phyloP scores from a whole-genome alignment of 2,329 filamentous ascomycete species.

The Colletotrichum gigasporum region DNA sequence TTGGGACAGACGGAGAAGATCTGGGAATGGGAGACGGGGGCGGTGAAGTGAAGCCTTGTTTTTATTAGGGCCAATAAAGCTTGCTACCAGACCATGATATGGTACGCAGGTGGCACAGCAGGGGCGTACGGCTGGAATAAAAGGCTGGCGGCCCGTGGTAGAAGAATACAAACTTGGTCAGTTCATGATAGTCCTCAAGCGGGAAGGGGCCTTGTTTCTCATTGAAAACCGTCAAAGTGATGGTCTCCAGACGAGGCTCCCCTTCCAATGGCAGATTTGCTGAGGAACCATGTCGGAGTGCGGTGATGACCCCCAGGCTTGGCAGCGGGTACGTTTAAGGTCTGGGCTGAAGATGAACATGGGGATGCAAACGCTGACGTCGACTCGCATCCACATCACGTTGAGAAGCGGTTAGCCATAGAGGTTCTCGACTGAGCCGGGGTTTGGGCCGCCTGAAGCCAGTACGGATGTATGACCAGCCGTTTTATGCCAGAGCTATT shows the following conservation, averaged over 20 bases:
- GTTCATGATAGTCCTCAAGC: not conserved
- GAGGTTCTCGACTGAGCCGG: not conserved
- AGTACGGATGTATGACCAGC: too few species aligned
- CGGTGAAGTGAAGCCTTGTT: conserved; percentile 6
- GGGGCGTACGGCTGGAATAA: conserved; percentile 10
- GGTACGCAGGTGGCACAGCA: not conserved
- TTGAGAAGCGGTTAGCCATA: not conserved
- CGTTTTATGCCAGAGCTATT: too few species aligned
- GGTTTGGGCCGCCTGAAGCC: too few species aligned
- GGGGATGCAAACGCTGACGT: not conserved
- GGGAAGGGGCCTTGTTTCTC: not conserved
- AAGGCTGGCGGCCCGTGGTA: conserved; percentile 11
- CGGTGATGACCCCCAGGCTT: not conserved
- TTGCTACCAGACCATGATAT: not conserved
- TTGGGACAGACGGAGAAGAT: not conserved
- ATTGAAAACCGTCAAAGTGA: not conserved
- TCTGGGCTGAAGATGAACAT: not conserved
- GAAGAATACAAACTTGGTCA: conserved; percentile 25
- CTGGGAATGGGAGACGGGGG: not conserved
- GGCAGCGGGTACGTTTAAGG: not conserved
- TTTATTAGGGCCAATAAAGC: not conserved
- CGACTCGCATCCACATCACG: not conserved
- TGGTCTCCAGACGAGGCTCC: too few species aligned
- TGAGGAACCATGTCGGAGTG: too few species aligned
- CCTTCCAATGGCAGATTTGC: too few species aligned